These are phyloP conservation scores for Aureobasidium lini DNA, from an alignment of 2,329 filamentous ascomycete species.

Conservation along the genomic window DNA sequence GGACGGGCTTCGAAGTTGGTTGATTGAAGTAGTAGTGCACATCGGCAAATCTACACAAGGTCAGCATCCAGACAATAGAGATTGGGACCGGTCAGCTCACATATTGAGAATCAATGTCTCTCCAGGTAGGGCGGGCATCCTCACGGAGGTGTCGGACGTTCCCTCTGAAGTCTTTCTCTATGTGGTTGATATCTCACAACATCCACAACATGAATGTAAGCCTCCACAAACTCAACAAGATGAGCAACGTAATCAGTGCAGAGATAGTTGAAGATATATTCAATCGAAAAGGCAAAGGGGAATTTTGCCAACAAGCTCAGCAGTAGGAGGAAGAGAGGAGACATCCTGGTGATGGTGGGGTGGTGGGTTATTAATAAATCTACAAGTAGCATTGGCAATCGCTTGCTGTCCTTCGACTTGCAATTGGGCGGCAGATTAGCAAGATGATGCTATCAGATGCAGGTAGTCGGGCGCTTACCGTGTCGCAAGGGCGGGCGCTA, in stretches of 20 bases:
- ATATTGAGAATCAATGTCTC: slow-evolving; percentile 41
- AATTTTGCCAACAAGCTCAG: slow-evolving; percentile 16
- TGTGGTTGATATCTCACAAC: slow-evolving; percentile 18
- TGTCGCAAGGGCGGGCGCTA: neutral
- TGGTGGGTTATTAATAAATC: neutral
- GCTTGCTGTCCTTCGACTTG: neutral
- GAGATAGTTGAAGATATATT: slow-evolving; percentile 18
- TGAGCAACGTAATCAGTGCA: slow-evolving; percentile 22
- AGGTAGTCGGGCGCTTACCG: slow-evolving; percentile 6
- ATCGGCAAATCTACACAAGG: slow-evolving; percentile 59
- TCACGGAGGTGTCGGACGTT: slow-evolving; percentile 16
- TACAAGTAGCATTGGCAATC: neutral
- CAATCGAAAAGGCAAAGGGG: slow-evolving; percentile 15
- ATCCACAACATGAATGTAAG: slow-evolving; percentile 23
- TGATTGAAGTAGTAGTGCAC: slow-evolving; percentile 71
- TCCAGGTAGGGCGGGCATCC: slow-evolving; percentile 42
- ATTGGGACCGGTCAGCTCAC: slow-evolving; percentile 26
- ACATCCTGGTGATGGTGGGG: slow-evolving; percentile 8
- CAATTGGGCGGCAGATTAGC: neutral
- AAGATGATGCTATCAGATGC: neutral
- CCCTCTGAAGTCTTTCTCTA: neutral
- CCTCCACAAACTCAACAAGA: slow-evolving; percentile 21
- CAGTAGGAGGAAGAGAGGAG: slow-evolving; percentile 2
- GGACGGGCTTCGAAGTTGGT: slow-evolving; percentile 59
- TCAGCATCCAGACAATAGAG: neutral